phyloP scores from a whole-genome alignment of 2,329 filamentous ascomycete species.

The Fusarium nygamai region DNA sequence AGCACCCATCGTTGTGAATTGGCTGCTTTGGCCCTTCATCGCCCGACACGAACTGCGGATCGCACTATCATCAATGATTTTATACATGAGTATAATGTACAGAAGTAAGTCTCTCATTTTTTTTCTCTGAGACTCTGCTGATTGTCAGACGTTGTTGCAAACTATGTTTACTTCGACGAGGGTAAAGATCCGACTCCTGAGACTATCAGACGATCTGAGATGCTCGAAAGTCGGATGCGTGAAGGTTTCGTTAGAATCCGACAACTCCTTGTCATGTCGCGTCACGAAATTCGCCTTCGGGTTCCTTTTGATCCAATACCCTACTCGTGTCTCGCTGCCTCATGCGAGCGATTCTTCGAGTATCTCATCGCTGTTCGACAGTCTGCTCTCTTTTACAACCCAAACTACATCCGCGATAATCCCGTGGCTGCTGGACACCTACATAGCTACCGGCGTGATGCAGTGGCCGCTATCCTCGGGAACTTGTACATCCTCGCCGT shows the following conservation, averaged over 20 bases:
- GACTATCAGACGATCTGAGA: constrained; percentile 64
- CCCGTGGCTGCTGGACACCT: constrained; percentile 60
- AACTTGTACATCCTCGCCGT: constrained; percentile 68
- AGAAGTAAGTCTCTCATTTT: constrained; percentile 51
- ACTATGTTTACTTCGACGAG: constrained; percentile 68
- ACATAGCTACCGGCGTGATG: constrained; percentile 62
- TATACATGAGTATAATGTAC: constrained; percentile 67
- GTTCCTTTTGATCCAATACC: constrained; percentile 66
- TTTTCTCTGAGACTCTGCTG: not conserved
- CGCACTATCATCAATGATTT: constrained; percentile 65
- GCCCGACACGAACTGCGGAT: constrained; percentile 67
- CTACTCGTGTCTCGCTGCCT: constrained; percentile 64
- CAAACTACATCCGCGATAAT: constrained; percentile 61
- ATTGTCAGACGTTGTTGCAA: constrained; percentile 58
- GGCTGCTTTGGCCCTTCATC: constrained; percentile 70
- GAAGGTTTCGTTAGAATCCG: constrained; percentile 68
- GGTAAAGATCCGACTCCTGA: constrained; percentile 61
- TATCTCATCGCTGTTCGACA: constrained; percentile 67
- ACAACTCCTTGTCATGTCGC: constrained; percentile 65
- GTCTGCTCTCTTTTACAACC: constrained; percentile 66
- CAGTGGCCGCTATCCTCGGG: constrained; percentile 66
- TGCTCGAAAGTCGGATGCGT: constrained; percentile 67
- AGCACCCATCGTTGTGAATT: constrained; percentile 65
- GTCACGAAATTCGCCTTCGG: constrained; percentile 67
- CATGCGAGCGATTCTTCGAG: constrained; percentile 68